Evolutionary conservation across 129 eudicot genomes (phyloP), one percentile per base, ranked within the genome.

Genomic region (Silybum marianum): DNA sequence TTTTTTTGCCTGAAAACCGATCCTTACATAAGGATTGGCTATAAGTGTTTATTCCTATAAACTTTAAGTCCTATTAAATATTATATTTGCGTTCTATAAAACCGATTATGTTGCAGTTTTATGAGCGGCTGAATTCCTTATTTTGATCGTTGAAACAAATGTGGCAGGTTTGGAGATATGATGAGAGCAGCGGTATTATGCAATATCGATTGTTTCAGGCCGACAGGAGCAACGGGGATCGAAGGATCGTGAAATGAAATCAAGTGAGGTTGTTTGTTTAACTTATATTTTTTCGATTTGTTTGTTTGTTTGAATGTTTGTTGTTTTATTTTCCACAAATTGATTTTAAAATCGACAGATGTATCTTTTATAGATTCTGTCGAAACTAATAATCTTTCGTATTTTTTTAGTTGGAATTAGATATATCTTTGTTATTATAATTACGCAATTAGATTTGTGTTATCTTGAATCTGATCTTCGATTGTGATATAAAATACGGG

Each of bases 151-250:
- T 78, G 69, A 74, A 84, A 71, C 74, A 46, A 71, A 83, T 82
- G 58, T 86, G 83, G 93, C 99, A 96, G 99, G 76, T 87, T 96
- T 83, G 99, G 99, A 90, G 95, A 82, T 39, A 89, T 95, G 91
- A 91, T 95, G 91, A 86, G 91, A 76, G 88, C 99, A 5, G 97
- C 96, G 66, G 96, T 85, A 66, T 93, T 96, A 73, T 91, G 98
- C 92, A 93, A 96, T 85, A 96, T 90, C 13, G 89, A 88, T 79
- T 96, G 99, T 85, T 96, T 96, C 89, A 91, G 88, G 85, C 99
- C 99, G 26, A 84, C 91, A 13, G 89, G 92, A 65, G 85, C 93
- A 14, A 83, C 87, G 7, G 85, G 81, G 91, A 86, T 86, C 42
- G 88, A 88, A 87, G 78, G 91, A 83, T 80, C 77, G 58, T 69